Evolutionary conservation across 148 eudicot species (phyloP), one percentile per base, ranked within the genome.

Genomic region (Silene latifolia): DNA sequence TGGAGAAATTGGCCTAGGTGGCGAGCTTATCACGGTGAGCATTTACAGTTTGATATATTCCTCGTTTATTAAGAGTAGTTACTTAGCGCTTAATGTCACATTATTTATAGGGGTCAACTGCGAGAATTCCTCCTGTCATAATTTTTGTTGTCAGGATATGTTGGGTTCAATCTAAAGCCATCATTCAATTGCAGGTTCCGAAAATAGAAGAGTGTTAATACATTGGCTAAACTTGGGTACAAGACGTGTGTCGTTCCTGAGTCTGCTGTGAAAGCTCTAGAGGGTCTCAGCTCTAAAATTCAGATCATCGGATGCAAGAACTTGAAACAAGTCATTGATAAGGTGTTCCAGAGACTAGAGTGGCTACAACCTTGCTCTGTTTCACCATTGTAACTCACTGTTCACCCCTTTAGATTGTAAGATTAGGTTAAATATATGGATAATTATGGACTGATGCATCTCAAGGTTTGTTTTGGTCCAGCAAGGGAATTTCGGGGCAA

Each of bases 1-100:
- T 77, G 99, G 94, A 81, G 99, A 92, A 87, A 82, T 96, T 63
- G 99, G 93, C 78, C 93, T 96, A 70, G 91, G 86, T 75, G 99
- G 99, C 42, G 99, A 96, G 88, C 89, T 92, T 73, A 93, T 90
- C 56, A 75, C 73, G 86, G 99, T 95, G 80, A 77, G 89, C n/a
- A n/a, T 76, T 14, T 42, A 25, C 12, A 24, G 10, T 7, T 29
- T 63, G 15, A n/a, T n/a, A 15, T 65, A 24, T 29, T 74, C 69
- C 39, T n/a, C 17, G 1, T 51, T 9, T 12, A 51, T 3, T 51
- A 13, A 51, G 56, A 51, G 17, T 1, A 51, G 56, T 13, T 58
- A 58, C 8, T 58, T 19, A n/a, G 23, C 44, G 20, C 61, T 8
- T 2, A 23, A 23, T 20, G 17, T 10, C 35, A 63, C 71, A 24